Evolutionary conservation across 352 stramenopile species (phyloP), one percentile per base, ranked within the genome.

Genomic region (Phytophthora lateralis): DNA sequence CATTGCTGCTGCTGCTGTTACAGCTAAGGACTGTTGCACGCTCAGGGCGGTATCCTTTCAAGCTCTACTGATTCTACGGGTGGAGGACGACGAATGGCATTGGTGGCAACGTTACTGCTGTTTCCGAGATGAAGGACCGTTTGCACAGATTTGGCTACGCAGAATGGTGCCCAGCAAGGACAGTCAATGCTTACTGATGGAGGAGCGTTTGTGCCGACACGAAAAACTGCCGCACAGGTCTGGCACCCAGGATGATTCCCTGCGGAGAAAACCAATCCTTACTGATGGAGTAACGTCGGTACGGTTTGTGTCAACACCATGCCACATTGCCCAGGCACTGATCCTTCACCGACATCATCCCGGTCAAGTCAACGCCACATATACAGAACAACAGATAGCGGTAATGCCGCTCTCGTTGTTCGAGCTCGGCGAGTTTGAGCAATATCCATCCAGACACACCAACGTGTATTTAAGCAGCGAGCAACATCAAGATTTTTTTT

Each of bases 401-500:
- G n/a, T n/a, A n/a, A n/a, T n/a, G n/a, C n/a, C n/a, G n/a, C n/a
- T n/a, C n/a, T n/a, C n/a, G n/a, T n/a, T n/a, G n/a, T n/a, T 24
- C 37, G 6, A 21, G 3, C 6, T 24, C 7, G 12, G 14, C 50
- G 17, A 32, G 17, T 20, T 34, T 58, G 20, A n/a, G 17, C 8
- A 27, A 42, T 41, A 18, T 32, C 7, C 20, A 20, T 14, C n/a
- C 18, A 27, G 38, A 27, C 7, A 48, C 34, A 27, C 17, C 20
- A 37, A 11, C 30, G 6, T 37, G 14, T 42, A 35, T 48, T 63
- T 30, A 63, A 54, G 29, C 60, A 60, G 57, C 29, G 35, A 63
- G 37, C 47, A 52, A 54, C 42, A 60, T 48, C 30, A 35, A 65
- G 41, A 35, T 65, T 37, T 42, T 24, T 48, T 38, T 48, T 47